Conservation (phyloP, 345 rosid species). For the Gossypium mustelinum region DNA sequence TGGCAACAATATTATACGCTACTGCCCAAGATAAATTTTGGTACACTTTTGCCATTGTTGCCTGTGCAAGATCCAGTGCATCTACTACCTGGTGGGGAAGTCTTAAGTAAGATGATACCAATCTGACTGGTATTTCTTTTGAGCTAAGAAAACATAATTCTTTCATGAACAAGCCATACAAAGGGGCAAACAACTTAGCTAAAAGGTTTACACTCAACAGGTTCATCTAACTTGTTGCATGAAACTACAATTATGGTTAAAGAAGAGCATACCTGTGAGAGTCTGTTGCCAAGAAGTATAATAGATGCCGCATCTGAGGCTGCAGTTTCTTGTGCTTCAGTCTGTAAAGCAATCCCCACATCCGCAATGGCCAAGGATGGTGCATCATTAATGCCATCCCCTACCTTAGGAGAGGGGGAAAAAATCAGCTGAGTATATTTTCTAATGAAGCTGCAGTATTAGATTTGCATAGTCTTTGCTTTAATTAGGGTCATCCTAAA, state of each 20-base stretch:
- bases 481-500: neutral
- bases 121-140: neutral
- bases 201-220: neutral
- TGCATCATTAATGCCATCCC: slow-evolving; percentile 97
- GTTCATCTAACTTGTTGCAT: neutral
- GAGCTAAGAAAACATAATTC: neutral
- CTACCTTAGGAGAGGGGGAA: slow-evolving; percentile 48
- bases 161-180: neutral
- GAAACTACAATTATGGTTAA: neutral
- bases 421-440: slow-evolving; percentile 19
- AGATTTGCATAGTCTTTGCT: neutral
- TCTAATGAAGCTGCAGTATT: neutral
- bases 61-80: slow-evolving; percentile 76
- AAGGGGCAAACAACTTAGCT: neutral
- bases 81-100: slow-evolving; percentile 57
- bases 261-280: slow-evolving; percentile 59
- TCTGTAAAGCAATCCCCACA: slow-evolving; percentile 87
- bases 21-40: slow-evolving; percentile 91
- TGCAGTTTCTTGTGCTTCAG: slow-evolving; percentile 86
- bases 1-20: slow-evolving; percentile 68
- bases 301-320: slow-evolving; percentile 89
- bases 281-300: slow-evolving; percentile 80
- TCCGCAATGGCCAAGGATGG: slow-evolving; percentile 90
- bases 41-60: slow-evolving; percentile 85
- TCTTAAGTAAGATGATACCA: neutral